phyloP scores from a whole-genome alignment of 179 eudicot genomes.

The Silene coronaria region DNA sequence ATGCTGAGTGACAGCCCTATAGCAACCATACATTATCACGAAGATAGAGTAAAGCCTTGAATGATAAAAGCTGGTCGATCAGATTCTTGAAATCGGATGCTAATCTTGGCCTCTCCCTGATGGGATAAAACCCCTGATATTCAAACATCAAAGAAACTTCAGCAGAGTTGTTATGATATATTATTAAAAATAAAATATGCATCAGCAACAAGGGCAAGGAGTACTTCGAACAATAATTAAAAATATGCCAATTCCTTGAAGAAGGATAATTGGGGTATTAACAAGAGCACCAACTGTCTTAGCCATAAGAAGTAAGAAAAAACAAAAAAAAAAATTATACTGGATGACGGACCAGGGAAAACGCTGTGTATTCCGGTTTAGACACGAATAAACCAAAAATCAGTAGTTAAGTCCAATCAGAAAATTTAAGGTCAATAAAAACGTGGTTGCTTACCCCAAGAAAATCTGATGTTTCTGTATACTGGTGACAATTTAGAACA shows the following conservation, averaged over 20 bases:
- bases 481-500: conserved; percentile 88
- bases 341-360: too few relatives aligned
- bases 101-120: conserved; percentile 74
- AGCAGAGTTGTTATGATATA: background rate
- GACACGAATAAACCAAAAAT: background rate
- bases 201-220: too few relatives aligned
- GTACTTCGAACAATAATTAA: too few relatives aligned
- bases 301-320: too few relatives aligned
- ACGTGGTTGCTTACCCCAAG: conserved; percentile 61
- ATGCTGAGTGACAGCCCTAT: background rate
- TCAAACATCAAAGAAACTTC: conserved; percentile 9
- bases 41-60: conserved; percentile 40
- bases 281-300: too few relatives aligned
- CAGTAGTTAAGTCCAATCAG: too few relatives aligned
- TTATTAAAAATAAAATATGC: too few relatives aligned
- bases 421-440: conserved; percentile 4
- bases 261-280: too few relatives aligned
- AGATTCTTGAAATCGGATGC: conserved; percentile 49
- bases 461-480: conserved; percentile 96
- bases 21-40: conserved; percentile 52
- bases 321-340: too few relatives aligned
- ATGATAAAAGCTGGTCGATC: conserved; percentile 47
- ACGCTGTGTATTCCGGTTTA: too few relatives aligned
- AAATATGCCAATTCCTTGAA: too few relatives aligned
- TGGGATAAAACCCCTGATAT: conserved; percentile 82